A percentile compares a stretch with the other conserved stretches of the same genome.
phyloP scores from a whole-genome alignment of 169 alveolate genomes.

The Plasmodium inui region DNA sequence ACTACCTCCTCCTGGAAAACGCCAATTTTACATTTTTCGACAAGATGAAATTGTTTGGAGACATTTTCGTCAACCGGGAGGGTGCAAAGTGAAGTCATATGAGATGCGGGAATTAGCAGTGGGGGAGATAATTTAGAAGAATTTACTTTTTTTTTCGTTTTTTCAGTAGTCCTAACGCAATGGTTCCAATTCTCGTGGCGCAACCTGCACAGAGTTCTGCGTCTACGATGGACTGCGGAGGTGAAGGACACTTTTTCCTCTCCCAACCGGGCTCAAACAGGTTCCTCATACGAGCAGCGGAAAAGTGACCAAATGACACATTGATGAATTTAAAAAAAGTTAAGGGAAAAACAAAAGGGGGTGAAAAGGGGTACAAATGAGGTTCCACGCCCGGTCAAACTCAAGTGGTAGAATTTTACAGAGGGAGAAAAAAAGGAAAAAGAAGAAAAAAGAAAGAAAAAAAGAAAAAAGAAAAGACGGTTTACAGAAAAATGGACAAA shows the following conservation, averaged over 20 bases:
- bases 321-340: not conserved
- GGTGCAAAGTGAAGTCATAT: not conserved
- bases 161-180: too few species aligned
- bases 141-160: too few species aligned
- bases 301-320: not conserved
- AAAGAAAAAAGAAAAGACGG: not conserved
- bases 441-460: not conserved
- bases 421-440: not conserved
- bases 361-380: not conserved
- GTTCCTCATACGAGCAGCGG: not conserved
- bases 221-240: too few species aligned
- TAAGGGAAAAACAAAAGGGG: not conserved
- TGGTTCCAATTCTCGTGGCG: too few species aligned
- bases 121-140: not conserved
- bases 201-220: too few species aligned
- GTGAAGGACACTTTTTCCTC: too few species aligned
- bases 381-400: not conserved
- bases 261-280: not conserved
- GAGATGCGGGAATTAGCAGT: not conserved
- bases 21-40: constrained; percentile 24
- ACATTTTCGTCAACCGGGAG: constrained; percentile 4
- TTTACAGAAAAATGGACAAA: not conserved
- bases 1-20: constrained; percentile 50
- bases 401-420: not conserved
- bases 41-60: constrained; percentile 22